Conservation (phyloP, 2,329 filamentous ascomycete genomes). For the Colletotrichum salicis region DNA sequence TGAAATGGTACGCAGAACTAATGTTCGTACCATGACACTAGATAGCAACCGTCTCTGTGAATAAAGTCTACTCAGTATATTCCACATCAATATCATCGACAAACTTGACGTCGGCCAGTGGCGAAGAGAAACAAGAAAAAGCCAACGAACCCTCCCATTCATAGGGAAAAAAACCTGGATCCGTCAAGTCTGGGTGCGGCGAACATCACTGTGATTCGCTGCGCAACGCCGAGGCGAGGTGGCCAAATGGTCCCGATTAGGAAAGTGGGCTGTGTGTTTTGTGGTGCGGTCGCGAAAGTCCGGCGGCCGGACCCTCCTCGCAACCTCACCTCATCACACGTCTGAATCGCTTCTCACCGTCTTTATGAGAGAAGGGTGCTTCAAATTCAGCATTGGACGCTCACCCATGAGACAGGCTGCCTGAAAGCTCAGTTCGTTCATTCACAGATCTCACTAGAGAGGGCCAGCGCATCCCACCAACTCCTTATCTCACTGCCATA, state of each 20-base stretch:
- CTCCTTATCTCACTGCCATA: not conserved
- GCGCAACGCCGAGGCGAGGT: constrained; percentile 12
- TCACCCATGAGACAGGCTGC: not conserved
- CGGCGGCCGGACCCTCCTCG: constrained; percentile 9
- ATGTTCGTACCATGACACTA: not conserved
- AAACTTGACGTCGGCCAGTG: not conserved
- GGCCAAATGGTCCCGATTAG: constrained; percentile 24
- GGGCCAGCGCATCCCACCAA: not conserved
- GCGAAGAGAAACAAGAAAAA: not conserved
- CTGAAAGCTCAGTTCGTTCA: not conserved
- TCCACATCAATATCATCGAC: not conserved
- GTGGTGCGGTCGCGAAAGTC: constrained; percentile 1
- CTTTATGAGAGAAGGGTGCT: not conserved
- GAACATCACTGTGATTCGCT: constrained; percentile 5
- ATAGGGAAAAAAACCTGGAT: not conserved
- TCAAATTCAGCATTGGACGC: not conserved
- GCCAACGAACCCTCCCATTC: too few relatives aligned
- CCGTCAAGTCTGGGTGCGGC: not conserved
- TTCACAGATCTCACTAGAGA: not conserved
- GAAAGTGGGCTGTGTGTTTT: constrained; percentile 26
- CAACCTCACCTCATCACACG: constrained; percentile 25
- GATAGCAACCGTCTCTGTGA: not conserved
- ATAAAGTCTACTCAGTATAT: not conserved
- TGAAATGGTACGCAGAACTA: too few relatives aligned
- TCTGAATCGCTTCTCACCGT: not conserved